Evolutionary conservation across 2,329 filamentous ascomycete genomes (phyloP), one percentile per base, ranked within the genome.

Genomic region (Rugonectria rugulosa): DNA sequence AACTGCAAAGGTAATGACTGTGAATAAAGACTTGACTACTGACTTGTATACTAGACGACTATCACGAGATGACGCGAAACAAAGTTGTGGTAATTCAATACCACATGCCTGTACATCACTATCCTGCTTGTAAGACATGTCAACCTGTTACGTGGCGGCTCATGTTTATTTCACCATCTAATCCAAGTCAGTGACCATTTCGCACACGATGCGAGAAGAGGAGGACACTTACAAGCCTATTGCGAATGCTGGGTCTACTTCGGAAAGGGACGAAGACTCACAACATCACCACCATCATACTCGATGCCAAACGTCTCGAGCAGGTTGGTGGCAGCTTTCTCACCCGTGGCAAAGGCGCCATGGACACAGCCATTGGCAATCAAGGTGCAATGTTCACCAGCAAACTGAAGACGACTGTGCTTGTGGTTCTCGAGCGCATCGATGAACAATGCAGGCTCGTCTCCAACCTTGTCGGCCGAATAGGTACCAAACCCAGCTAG

Each of bases 401-500:
- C 53, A 27, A 56, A 56, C 32, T 56, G 53, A 6, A 56, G 40
- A n/a, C 41, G 45, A 20, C 46, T 45, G 10, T 21, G 38, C 24
- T 44, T 45, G 15, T 50, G 45, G 6, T n/a, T 37, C 19, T 56
- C 53, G 3, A 56, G 31, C 5, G 53, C 53, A 6, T 19, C 45
- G n/a, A 34, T 50, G 11, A 49, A 56, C 24, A 56, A 8, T 14
- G 10, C 26, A 8, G 53, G 45, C 14, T 56, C 53, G n/a, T 56
- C 53, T 12, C 53, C 53, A 20, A 56, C 53, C 21, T 50, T 56
- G 31, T 50, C 53, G 17, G 53, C 46, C 23, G 53, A 56, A 46
- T 51, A 56, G 19, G 53, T 50, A 6, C 53, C 53, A 15, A 56
- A 56, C 6, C 53, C 53, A 17, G 53, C 53, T 15, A 56, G 19